phyloP scores from a whole-genome alignment of 1,139 yeast species.

The Hyphopichia burtonii region DNA sequence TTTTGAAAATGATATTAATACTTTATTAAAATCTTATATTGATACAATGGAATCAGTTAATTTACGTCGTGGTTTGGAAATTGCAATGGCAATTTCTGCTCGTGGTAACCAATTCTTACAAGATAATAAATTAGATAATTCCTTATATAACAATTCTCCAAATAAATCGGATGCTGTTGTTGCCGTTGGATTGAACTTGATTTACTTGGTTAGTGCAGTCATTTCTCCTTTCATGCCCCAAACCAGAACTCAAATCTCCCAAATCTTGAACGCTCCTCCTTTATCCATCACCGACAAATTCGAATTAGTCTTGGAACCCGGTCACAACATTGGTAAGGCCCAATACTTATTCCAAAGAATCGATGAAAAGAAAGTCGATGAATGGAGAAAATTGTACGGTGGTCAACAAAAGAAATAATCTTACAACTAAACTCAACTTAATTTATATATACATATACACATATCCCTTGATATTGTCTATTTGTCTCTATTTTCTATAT shows the following conservation, averaged over 20 bases:
- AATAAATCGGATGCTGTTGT: constrained; percentile 89
- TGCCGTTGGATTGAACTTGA: constrained; percentile 85
- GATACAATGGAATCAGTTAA: constrained; percentile 76
- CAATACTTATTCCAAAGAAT: constrained; percentile 89
- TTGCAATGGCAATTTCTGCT: constrained; percentile 87
- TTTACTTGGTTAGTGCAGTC: constrained; percentile 77
- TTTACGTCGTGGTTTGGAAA: constrained; percentile 84
- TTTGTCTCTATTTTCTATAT: neutral
- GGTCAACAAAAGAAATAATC: constrained; percentile 49
- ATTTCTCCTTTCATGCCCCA: constrained; percentile 91
- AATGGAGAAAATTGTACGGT: constrained; percentile 86
- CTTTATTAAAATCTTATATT: constrained; percentile 58
- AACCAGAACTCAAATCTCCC: constrained; percentile 64
- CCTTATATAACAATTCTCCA: constrained; percentile 72
- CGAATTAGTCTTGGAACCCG: constrained; percentile 64
- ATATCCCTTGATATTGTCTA: neutral
- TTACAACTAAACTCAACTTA: neutral
- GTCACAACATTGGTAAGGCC: constrained; percentile 89
- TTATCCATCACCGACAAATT: constrained; percentile 77
- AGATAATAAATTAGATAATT: constrained; percentile 91
- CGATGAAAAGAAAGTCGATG: constrained; percentile 82
- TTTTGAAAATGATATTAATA: constrained; percentile 60
- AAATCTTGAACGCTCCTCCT: constrained; percentile 81
- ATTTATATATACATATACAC: no score
- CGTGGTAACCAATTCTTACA: constrained; percentile 95